Base-by-base conservation (phyloP, 2,329 filamentous ascomycete species). In the Fusarium udum region DNA sequence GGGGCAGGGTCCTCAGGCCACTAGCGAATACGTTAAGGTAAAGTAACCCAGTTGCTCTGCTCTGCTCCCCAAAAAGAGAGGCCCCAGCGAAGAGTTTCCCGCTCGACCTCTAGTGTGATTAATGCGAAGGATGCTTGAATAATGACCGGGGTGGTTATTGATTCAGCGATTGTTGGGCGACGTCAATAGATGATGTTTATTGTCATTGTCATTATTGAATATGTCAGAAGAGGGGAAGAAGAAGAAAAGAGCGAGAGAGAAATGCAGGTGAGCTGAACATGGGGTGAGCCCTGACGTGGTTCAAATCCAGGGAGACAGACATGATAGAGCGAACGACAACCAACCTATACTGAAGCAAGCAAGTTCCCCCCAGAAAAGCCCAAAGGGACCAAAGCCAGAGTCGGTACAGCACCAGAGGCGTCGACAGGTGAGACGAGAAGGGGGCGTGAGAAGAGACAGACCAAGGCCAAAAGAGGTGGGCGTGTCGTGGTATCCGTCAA, bases 1-100 rank as follows among this genome's bases (percentile, higher is more conserved):
- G 79, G 77, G 78, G 80, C 72, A 75, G 76, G 78, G 75, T 79
- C 77, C 77, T 79, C 72, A 76, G 78, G 72, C 74, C 78, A 78
- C 79, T 80, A 79, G 73, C 74, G 64, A 74, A 42, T 61, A 59
- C 69, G 49, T 32, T 34, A 53, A 48, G 31, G 59, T 36, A 64
- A 64, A 59, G 63, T 65, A 65, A 40, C 36, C 42, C 61, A 65
- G 60, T 28, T 36, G 43, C 64, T 62, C 48, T 31, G 43, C 55
- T 61, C 48, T 34, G 37, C 42, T 62, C 42, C 45, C 46, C 72
- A 71, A 74, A 74, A 59, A 67, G 75, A 52, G 71, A 65, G 67
- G 64, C 53, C 74, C 76, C 72, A 71, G 75, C 71, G 55, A 73
- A 72, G 40, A 71, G 70, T 59, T 64, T 73, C 59, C 67, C 71